These are phyloP conservation scores for Oehlia diaphana DNA, from an alignment of 192 early-diverging fungal species.

Conservation along the genomic window DNA sequence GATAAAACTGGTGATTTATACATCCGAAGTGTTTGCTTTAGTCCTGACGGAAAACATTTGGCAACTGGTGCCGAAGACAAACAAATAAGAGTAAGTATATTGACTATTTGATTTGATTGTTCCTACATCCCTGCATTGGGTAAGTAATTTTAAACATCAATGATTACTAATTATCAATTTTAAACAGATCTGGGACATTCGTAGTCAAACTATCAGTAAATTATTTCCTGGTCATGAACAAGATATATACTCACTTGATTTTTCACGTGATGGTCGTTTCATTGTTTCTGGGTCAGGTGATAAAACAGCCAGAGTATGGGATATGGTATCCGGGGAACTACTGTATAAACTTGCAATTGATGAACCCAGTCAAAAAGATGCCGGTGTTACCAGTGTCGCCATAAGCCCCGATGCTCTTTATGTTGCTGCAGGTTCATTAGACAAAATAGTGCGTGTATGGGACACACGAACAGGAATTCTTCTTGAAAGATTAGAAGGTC, in stretches of 20 bases:
- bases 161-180: background rate
- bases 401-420: slow-evolving; percentile 86
- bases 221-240: slow-evolving; percentile 86
- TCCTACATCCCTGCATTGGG: background rate
- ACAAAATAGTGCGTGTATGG: slow-evolving; percentile 93
- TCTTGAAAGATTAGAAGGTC: slow-evolving; percentile 89
- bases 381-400: slow-evolving; percentile 94
- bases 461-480: slow-evolving; percentile 77
- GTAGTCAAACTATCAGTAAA: slow-evolving; percentile 60
- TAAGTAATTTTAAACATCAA: background rate
- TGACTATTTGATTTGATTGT: no score
- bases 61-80: slow-evolving; percentile 97
- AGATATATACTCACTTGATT: slow-evolving; percentile 97
- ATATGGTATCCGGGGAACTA: slow-evolving; percentile 73
- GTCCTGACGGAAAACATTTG: slow-evolving; percentile 84
- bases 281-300: slow-evolving; percentile 90
- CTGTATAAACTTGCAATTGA: slow-evolving; percentile 76
- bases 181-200: slow-evolving; percentile 69
- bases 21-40: slow-evolving; percentile 95
- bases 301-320: slow-evolving; percentile 86
- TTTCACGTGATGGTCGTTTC: slow-evolving; percentile 83
- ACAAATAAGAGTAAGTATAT: slow-evolving; percentile 71
- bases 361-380: slow-evolving; percentile 80
- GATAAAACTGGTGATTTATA: slow-evolving; percentile 86
- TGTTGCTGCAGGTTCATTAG: slow-evolving; percentile 88